These are phyloP conservation scores for Tylopilus cervinicoccineus DNA, from an alignment of 768 basidiomycete species.

Conservation along the genomic window DNA sequence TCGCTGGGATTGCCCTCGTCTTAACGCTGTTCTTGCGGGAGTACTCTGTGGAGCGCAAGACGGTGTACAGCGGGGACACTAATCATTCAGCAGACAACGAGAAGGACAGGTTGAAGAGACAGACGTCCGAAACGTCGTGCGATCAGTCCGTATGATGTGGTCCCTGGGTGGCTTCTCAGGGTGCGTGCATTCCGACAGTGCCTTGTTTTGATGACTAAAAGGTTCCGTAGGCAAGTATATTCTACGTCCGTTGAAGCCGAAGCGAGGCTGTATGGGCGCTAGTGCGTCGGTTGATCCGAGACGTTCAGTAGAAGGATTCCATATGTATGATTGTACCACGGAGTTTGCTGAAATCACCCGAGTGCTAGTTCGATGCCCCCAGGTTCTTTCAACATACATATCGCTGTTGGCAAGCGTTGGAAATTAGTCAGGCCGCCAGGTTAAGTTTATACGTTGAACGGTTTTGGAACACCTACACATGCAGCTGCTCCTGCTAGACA, in stretches of 20 bases:
- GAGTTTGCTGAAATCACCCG: too few relatives aligned
- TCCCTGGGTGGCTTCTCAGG: not conserved
- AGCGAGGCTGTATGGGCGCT: too few relatives aligned
- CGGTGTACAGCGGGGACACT: slow-evolving; percentile 35
- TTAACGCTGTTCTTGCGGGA: slow-evolving; percentile 49
- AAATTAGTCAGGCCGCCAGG: too few relatives aligned
- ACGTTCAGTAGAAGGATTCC: not conserved
- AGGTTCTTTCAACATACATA: too few relatives aligned
- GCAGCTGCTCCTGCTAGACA: too few relatives aligned
- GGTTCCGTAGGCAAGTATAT: not conserved
- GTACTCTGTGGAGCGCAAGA: slow-evolving; percentile 55
- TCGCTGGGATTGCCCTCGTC: slow-evolving; percentile 51
- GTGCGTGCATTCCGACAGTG: not conserved
- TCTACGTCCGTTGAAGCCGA: too few relatives aligned
- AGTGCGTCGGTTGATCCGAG: not conserved
- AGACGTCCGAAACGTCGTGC: not conserved
- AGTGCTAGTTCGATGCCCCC: too few relatives aligned
- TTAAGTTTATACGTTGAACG: too few relatives aligned
- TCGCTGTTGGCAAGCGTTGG: too few relatives aligned
- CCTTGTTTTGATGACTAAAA: too few relatives aligned
- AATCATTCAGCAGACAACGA: slow-evolving; percentile 19
- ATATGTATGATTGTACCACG: not conserved
- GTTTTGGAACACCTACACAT: too few relatives aligned
- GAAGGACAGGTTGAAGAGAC: not conserved
- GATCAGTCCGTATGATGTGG: not conserved